These are phyloP conservation scores for Entoloma clypeatum DNA, from an alignment of 1,284 basidiomycete genomes.

Conservation along the genomic window DNA sequence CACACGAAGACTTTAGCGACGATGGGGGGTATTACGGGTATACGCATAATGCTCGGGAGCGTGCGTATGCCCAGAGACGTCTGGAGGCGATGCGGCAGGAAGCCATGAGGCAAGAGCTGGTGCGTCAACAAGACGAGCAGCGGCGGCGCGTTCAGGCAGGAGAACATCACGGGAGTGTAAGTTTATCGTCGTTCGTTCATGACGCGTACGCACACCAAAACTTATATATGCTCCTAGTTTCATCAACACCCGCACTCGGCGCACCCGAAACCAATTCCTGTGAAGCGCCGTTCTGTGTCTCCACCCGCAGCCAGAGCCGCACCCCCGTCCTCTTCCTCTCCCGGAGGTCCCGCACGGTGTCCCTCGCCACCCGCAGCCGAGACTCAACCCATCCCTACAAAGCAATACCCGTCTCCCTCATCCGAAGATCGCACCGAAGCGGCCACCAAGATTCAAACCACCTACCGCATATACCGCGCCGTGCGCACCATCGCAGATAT, in stretches of 20 bases:
- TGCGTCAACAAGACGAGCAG: slow-evolving; percentile 4
- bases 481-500: slow-evolving; percentile 28
- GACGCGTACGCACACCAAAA: no score
- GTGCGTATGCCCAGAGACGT: slow-evolving; percentile 20
- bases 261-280: no score
- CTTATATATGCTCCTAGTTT: no score
- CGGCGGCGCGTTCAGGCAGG: slow-evolving; percentile 9
- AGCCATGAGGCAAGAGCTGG: slow-evolving; percentile 12
- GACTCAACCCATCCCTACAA: slow-evolving; percentile 21
- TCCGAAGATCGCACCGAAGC: slow-evolving; percentile 31
- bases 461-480: slow-evolving; percentile 35
- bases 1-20: slow-evolving; percentile 29
- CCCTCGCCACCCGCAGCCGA: slow-evolving; percentile 30
- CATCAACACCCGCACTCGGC: no score
- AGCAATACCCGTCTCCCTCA: slow-evolving; percentile 31
- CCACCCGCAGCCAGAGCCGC: no score
- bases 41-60: slow-evolving; percentile 23
- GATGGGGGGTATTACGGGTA: slow-evolving; percentile 14
- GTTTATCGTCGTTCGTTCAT: no score
- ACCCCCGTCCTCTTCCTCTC: no score
- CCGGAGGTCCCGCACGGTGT: background rate
- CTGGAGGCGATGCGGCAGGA: slow-evolving; percentile 13
- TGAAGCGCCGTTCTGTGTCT: no score
- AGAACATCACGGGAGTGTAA: no score
- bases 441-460: slow-evolving; percentile 35